Conservation (phyloP, 2,329 filamentous ascomycete species). For the Graphilbum fragrans region DNA sequence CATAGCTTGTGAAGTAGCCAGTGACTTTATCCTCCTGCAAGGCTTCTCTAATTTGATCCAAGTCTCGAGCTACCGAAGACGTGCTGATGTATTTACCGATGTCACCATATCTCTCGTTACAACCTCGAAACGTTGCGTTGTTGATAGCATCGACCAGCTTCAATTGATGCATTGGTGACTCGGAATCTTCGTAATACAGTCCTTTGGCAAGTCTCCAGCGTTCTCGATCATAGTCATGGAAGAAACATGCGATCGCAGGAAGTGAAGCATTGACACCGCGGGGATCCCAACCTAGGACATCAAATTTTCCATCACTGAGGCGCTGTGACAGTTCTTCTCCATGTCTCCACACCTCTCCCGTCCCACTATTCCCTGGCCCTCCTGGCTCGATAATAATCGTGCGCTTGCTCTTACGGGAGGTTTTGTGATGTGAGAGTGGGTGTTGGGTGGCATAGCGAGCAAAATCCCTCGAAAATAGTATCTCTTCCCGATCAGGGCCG, state of each 20-base stretch:
- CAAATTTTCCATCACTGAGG: conserved; percentile 28
- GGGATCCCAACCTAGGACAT: conserved; percentile 43
- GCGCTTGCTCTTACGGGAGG: conserved; percentile 27
- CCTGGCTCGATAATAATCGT: conserved; percentile 39
- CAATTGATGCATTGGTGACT: conserved; percentile 21
- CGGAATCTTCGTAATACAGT: conserved; percentile 25
- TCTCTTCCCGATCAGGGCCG: conserved; percentile 24
- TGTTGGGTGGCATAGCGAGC: background rate
- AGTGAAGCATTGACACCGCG: conserved; percentile 36
- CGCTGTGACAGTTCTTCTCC: conserved; percentile 25
- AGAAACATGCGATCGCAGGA: conserved; percentile 33
- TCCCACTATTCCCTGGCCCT: conserved; percentile 34
- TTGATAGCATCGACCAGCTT: conserved; percentile 32
- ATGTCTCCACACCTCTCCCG: conserved; percentile 24
- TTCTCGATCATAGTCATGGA: conserved; percentile 30
- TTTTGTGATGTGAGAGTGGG: conserved; percentile 4
- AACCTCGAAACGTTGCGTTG: conserved; percentile 29
- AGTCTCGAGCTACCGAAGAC: conserved; percentile 31
- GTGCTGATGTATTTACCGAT: conserved; percentile 33
- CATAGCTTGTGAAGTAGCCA: conserved; percentile 37
- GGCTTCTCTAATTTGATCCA: conserved; percentile 34
- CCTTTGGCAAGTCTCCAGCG: conserved; percentile 28
- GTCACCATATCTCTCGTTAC: conserved; percentile 29
- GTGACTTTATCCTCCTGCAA: conserved; percentile 33
- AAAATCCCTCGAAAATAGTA: conserved; percentile 2